Conservation (phyloP, 352 stramenopile genomes). For the Phytophthora cryptogea region DNA sequence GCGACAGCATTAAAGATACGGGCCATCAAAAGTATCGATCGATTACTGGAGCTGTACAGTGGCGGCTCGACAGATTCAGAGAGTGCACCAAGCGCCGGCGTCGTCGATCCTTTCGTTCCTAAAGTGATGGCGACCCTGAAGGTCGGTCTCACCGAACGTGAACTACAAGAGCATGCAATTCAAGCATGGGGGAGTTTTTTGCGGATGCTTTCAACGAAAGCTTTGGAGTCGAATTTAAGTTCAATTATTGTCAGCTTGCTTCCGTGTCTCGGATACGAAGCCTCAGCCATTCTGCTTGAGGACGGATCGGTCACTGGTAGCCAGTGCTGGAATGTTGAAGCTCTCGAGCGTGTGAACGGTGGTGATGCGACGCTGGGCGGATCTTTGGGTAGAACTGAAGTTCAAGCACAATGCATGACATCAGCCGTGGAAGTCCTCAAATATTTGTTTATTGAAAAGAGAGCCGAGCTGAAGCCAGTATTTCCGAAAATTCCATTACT, state of each 20-base stretch:
- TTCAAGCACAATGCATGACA: conserved; percentile 28
- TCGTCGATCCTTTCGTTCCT: conserved; percentile 82
- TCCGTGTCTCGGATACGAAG: conserved; percentile 64
- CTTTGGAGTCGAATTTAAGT: conserved; percentile 81
- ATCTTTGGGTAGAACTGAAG: conserved; percentile 16
- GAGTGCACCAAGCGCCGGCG: conserved; percentile 40
- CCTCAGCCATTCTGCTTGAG: conserved; percentile 46
- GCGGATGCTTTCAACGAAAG: conserved; percentile 78
- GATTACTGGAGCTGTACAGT: conserved; percentile 70
- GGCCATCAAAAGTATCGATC: conserved; percentile 76
- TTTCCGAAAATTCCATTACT: conserved; percentile 78
- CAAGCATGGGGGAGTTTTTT: conserved; percentile 81
- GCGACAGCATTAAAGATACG: conserved; percentile 48
- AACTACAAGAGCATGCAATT: conserved; percentile 66
- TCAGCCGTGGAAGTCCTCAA: conserved; percentile 44
- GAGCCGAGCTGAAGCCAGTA: conserved; percentile 53
- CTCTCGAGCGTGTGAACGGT: conserved; percentile 28
- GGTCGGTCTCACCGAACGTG: conserved; percentile 59
- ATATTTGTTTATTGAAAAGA: conserved; percentile 83
- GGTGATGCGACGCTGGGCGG: conserved; percentile 13
- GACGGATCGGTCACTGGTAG: conserved; percentile 22
- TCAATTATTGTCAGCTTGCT: conserved; percentile 89
- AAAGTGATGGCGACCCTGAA: conserved; percentile 92
- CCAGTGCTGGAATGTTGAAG: conserved; percentile 51
- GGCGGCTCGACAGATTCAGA: conserved; percentile 24